phyloP scores from a whole-genome alignment of 2,329 filamentous ascomycete species.

The Zopfia rhizophila region DNA sequence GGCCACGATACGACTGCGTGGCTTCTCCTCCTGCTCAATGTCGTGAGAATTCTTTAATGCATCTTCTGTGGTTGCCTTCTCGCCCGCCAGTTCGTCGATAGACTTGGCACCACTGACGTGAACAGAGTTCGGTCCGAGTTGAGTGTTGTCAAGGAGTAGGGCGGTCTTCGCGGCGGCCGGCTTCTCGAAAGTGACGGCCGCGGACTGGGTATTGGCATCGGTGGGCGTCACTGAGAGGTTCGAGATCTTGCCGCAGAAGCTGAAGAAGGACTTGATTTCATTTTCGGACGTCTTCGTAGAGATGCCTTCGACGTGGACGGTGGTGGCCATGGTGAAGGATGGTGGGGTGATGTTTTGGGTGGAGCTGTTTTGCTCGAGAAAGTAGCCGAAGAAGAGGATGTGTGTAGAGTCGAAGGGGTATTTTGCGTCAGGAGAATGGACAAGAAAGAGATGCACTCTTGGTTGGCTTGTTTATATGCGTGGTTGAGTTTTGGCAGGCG shows the following conservation, averaged over 20 bases:
- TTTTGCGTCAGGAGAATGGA: slow-evolving; percentile 8
- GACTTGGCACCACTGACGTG: slow-evolving; percentile 80
- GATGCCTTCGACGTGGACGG: slow-evolving; percentile 92
- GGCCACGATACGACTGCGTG: slow-evolving; percentile 88
- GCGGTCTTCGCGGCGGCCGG: slow-evolving; percentile 96
- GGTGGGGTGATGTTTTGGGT: slow-evolving; percentile 26
- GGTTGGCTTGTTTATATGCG: slow-evolving; percentile 24
- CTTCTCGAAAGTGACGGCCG: slow-evolving; percentile 97
- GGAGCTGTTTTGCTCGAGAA: too few species aligned
- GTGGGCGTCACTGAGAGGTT: slow-evolving; percentile 78
- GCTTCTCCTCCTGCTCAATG: slow-evolving; percentile 96
- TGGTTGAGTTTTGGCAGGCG: slow-evolving; percentile 20
- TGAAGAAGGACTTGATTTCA: slow-evolving; percentile 97
- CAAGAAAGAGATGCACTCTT: slow-evolving; percentile 2
- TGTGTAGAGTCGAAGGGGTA: slow-evolving; percentile 4
- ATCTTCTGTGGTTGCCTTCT: slow-evolving; percentile 66
- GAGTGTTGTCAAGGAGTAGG: slow-evolving; percentile 95
- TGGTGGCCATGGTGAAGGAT: slow-evolving; percentile 65
- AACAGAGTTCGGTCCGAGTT: slow-evolving; percentile 80
- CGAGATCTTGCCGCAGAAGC: slow-evolving; percentile 93
- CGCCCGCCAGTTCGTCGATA: slow-evolving; percentile 70
- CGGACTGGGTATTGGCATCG: slow-evolving; percentile 75
- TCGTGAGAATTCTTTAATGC: slow-evolving; percentile 68
- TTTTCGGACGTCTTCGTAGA: slow-evolving; percentile 82
- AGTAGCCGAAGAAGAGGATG: slow-evolving; percentile 3